phyloP scores from a whole-genome alignment of 2,329 filamentous ascomycete genomes.

The Neonectria hederae region DNA sequence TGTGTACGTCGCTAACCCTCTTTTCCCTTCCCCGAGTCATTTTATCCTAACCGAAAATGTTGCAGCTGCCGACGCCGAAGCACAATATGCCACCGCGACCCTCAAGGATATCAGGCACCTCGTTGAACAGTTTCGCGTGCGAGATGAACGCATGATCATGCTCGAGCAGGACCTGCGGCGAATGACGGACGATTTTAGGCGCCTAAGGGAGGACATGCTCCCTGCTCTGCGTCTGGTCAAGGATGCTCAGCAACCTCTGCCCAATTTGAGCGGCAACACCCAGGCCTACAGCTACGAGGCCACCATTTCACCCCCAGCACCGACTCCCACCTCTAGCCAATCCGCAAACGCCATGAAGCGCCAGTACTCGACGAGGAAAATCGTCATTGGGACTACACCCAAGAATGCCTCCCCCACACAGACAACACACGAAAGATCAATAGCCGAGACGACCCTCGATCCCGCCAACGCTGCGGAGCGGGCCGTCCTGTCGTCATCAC shows the following conservation, averaged over 20 bases:
- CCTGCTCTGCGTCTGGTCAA: constrained; percentile 91
- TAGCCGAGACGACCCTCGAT: constrained; percentile 73
- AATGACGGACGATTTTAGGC: constrained; percentile 87
- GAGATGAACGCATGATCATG: constrained; percentile 88
- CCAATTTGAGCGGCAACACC: constrained; percentile 55
- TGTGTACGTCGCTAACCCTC: constrained; percentile 67
- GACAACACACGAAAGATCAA: constrained; percentile 71
- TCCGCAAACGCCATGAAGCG: constrained; percentile 66
- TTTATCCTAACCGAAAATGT: constrained; percentile 26
- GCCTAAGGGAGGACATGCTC: constrained; percentile 88
- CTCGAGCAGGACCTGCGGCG: constrained; percentile 85
- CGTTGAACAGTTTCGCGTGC: constrained; percentile 86
- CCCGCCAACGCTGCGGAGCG: constrained; percentile 74
- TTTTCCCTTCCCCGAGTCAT: constrained; percentile 34
- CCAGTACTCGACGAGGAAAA: constrained; percentile 80
- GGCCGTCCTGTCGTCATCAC: constrained; percentile 73
- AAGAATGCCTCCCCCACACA: constrained; percentile 82
- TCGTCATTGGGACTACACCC: constrained; percentile 75
- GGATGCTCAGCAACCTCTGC: constrained; percentile 89
- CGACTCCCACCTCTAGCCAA: constrained; percentile 63
- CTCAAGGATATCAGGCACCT: constrained; percentile 93
- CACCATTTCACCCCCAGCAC: constrained; percentile 62
- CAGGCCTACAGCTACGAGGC: constrained; percentile 62
- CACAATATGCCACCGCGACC: constrained; percentile 85
- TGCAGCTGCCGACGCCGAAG: constrained; percentile 87